A percentile compares a stretch with the other conserved stretches of the same genome.
Evolutionary conservation across 306 rosid species (phyloP).

Genomic region (Ormosia semicastrata): DNA sequence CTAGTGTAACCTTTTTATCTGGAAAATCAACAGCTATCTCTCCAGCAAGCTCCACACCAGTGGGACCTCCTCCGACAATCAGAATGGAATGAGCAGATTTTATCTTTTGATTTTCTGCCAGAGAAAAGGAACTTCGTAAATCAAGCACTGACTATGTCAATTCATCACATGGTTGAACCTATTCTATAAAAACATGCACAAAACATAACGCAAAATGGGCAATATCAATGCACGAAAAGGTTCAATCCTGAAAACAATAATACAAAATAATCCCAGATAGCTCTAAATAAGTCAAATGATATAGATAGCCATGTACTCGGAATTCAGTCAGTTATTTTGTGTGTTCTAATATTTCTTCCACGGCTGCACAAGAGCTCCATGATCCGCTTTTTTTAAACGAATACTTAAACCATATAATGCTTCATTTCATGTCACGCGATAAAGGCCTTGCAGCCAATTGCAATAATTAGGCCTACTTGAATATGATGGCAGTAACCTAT

Average conservation of each 20-base stretch:
- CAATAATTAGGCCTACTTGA: conserved; percentile 2
- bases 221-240: conserved; percentile 7
- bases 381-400: background rate
- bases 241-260: background rate
- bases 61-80: conserved; percentile 90
- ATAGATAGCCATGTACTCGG: background rate
- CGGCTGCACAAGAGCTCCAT: background rate
- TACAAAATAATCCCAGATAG: conserved; percentile 1
- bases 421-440: background rate
- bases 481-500: background rate
- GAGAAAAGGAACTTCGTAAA: conserved; percentile 17
- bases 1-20: conserved; percentile 55
- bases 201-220: conserved; percentile 4
- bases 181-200: conserved; percentile 6
- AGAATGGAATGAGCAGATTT: conserved; percentile 62
- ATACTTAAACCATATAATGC: background rate
- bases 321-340: background rate
- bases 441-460: background rate
- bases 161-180: background rate
- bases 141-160: conserved; percentile 6
- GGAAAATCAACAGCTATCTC: conserved; percentile 81
- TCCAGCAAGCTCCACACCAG: conserved; percentile 86
- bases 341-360: conserved; percentile 10
- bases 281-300: background rate
- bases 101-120: conserved; percentile 65